Evolutionary conservation across 768 basidiomycete genomes (phyloP), one percentile per base, ranked within the genome.

Genomic region (Rhodosporidiobolus odoratus): DNA sequence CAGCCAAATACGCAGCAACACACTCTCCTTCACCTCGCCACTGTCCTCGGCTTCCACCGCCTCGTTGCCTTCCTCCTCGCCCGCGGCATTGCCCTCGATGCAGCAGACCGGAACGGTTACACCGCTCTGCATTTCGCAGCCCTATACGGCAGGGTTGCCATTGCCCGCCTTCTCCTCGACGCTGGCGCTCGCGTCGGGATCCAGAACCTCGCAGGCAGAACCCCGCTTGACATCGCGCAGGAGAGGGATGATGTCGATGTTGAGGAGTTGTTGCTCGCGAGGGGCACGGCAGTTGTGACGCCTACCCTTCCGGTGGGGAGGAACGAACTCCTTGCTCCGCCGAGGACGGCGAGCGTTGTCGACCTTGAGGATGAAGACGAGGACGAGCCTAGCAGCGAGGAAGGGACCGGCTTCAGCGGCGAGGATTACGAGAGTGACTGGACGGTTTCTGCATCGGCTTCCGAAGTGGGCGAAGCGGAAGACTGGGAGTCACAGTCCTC

Each of bases 111-210:
- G 58, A 95, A 92, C 79, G 95, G 95, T 21, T 91, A 85, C 78
- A 98, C 94, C 0, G 86, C 96, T 0, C 81, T 97, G 41, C 90
- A 94, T 80, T 89, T 94, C 76, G 90, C 93, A 25, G 88, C 86
- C 0, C 80, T 94, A 41, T 82, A 82, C 12, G 84, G 84, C 32
- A 86, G 89, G 21, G 81, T 82, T 62, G 82, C 84, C 17, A 92
- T 90, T 79, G 84, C 85, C 3, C 81, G 83, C 56, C 79, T 88
- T 9, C 82, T 99, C 38, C 76, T 95, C n/a, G 82, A 84, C 17
- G 91, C 87, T 38, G 91, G 91, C 38, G 95, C 95, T 0, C 88
- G 90, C 72, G 78, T 83, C 37, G 75, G 77, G 34, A 63, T 74
- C 30, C 75, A 74, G 8, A 81, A 79, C 2, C 69, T 74, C 8